Conservation (phyloP, 768 basidiomycete species). For the Lentinula sp. region DNA sequence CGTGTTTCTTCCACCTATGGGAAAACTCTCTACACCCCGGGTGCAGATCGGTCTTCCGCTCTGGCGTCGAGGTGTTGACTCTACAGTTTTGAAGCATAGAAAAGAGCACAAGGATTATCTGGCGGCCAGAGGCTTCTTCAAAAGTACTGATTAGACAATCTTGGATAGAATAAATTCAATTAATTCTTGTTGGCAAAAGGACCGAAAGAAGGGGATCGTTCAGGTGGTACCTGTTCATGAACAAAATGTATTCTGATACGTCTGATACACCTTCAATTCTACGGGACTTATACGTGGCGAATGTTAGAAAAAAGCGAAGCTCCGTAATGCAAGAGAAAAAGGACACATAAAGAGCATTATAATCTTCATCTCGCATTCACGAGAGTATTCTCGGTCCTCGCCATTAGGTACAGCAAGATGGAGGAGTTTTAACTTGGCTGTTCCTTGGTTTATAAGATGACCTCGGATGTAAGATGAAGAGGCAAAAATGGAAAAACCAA, state of each 20-base stretch:
- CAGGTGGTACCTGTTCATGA: neutral
- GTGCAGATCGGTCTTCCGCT: conserved; percentile 45
- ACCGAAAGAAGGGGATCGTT: neutral
- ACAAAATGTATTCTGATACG: neutral
- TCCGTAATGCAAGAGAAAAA: conserved; percentile 20
- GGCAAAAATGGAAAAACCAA: conserved; percentile 1
- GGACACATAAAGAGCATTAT: conserved; percentile 56
- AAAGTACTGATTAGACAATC: conserved; percentile 9
- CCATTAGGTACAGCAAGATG: conserved; percentile 66
- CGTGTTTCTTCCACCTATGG: neutral
- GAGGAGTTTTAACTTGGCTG: conserved; percentile 30
- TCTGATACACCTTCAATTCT: neutral
- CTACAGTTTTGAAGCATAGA: conserved; percentile 35
- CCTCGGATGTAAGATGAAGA: conserved; percentile 8
- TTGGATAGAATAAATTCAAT: neutral
- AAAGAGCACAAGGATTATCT: conserved; percentile 44
- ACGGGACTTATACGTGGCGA: conserved; percentile 2
- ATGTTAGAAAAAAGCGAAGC: conserved; percentile 59
- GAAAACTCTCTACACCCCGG: neutral
- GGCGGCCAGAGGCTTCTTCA: conserved; percentile 35
- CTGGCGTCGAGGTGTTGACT: conserved; percentile 47
- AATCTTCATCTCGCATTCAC: conserved; percentile 40
- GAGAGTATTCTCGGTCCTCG: conserved; percentile 60
- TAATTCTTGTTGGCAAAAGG: neutral
- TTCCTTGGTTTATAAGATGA: conserved; percentile 59